A percentile compares a stretch with the other conserved stretches of the same genome.
These are phyloP conservation scores for Aspergillus egyptiacus DNA, from an alignment of 495 filamentous ascomycete species.

Conservation along the genomic window DNA sequence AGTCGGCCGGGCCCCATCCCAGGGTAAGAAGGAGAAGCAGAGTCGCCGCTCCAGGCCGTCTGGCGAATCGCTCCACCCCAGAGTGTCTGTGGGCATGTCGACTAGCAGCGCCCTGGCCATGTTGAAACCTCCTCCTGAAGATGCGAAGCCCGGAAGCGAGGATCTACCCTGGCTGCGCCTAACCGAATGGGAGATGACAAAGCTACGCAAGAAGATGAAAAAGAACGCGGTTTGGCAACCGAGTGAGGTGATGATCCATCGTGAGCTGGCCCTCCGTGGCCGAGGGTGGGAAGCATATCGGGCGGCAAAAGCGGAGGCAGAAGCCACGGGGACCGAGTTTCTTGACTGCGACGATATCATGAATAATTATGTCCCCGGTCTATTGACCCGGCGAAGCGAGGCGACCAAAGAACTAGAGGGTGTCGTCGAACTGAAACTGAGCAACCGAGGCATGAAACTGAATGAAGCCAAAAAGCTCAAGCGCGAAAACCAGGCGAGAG, in stretches of 20 bases:
- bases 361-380: slow-evolving; percentile 37
- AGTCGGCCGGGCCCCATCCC: slow-evolving; percentile 8
- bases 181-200: slow-evolving; percentile 86
- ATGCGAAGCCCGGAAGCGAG: slow-evolving; percentile 66
- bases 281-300: slow-evolving; percentile 74
- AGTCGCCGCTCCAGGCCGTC: slow-evolving; percentile 42
- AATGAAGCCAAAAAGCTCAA: slow-evolving; percentile 92
- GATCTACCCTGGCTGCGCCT: slow-evolving; percentile 86
- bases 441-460: slow-evolving; percentile 83
- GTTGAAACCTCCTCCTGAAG: slow-evolving; percentile 69
- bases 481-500: slow-evolving; percentile 61
- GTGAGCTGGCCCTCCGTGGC: slow-evolving; percentile 70
- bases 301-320: slow-evolving; percentile 59
- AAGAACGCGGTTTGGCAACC: slow-evolving; percentile 97
- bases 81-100: slow-evolving; percentile 57
- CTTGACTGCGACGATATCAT: slow-evolving; percentile 48
- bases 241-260: slow-evolving; percentile 91
- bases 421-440: slow-evolving; percentile 44
- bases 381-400: slow-evolving; percentile 43
- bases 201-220: slow-evolving; percentile 93
- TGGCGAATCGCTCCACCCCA: slow-evolving; percentile 41
- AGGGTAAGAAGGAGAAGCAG: slow-evolving; percentile 33
- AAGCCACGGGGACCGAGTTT: slow-evolving; percentile 62
- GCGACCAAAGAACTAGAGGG: slow-evolving; percentile 39
- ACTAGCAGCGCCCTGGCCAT: slow-evolving; percentile 76